Evolutionary conservation across 306 rosid genomes (phyloP), one percentile per base, ranked within the genome.

Genomic region (Clitoria ternatea): DNA sequence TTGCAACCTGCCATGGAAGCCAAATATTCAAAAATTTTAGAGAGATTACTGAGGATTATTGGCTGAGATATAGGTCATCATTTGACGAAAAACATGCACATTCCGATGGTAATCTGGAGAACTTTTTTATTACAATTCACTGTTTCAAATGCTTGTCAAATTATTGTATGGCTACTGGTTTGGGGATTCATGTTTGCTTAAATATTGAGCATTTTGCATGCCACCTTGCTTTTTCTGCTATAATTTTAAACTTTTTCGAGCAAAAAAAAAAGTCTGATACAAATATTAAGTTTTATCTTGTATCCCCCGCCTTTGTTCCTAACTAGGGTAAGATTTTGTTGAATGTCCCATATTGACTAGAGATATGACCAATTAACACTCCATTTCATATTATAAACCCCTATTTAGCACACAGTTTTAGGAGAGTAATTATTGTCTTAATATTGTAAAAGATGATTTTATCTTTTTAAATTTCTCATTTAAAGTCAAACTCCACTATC

Each of bases 1-100:
- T 95, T 77, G 99, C 96, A 24, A 91, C 97, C 63, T 70, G 77
- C 79, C 83, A 89, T 69, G 99, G 99, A 64, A 86, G 89, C 57
- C 85, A 89, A 75, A 80, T 95, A 78, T 95, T 95, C 82, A 82
- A 80, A 83, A 95, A 91, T 76, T 95, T 95, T 69, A 89, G 92
- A 70, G 86, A 81, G 67, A 91, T 91, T 69, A 91, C 99, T 22
- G 73, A 87, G 69, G 87, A 91, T 62, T 85, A 91, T 82, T 87
- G 96, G 99, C 79, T 66, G 82, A 91, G 77, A 77, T 77, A 32
- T 48, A 85, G 82, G 70, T 70, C 87, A 61, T 83, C 85, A 6
- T 40, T 66, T 74, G 63, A 63, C 6, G 73, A 74, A 54, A 77
- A 50, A 15, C 60, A 7, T 77, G 81, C 61, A 45, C 74, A 74